A percentile compares a stretch with the other conserved stretches of the same genome.
phyloP scores from a whole-genome alignment of 768 basidiomycete species.

The Leccinum pellstonianum region DNA sequence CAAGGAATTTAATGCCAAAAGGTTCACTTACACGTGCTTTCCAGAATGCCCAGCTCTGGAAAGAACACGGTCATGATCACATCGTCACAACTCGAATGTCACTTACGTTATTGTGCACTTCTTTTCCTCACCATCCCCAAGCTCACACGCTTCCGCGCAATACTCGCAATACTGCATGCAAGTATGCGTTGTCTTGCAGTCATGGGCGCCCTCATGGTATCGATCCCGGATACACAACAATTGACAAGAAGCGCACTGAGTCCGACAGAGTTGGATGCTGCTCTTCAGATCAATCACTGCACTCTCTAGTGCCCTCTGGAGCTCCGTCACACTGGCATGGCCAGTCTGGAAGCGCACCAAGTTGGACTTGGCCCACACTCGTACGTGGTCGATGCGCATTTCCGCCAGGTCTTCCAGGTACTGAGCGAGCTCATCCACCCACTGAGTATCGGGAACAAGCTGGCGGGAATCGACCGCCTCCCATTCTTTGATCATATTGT shows the following conservation, averaged over 20 bases:
- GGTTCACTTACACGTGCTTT: conserved; percentile 49
- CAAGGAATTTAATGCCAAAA: not conserved
- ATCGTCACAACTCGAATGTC: not conserved
- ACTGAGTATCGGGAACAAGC: conserved; percentile 39
- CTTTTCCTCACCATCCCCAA: conserved; percentile 34
- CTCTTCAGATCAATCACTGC: conserved; percentile 46
- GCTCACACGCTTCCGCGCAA: conserved; percentile 31
- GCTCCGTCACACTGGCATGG: conserved; percentile 43
- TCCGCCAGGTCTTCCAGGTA: conserved; percentile 45
- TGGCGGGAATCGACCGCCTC: conserved; percentile 32
- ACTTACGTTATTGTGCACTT: conserved; percentile 49
- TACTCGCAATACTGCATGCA: conserved; percentile 48
- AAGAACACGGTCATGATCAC: not conserved
- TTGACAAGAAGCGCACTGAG: conserved; percentile 48
- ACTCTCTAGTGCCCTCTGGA: conserved; percentile 44
- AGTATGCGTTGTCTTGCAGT: conserved; percentile 49
- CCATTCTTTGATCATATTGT: conserved; percentile 32
- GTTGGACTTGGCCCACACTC: conserved; percentile 50
- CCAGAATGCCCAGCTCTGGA: conserved; percentile 56
- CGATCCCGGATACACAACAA: conserved; percentile 48
- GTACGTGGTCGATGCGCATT: conserved; percentile 46
- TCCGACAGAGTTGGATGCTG: conserved; percentile 50
- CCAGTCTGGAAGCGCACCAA: conserved; percentile 45
- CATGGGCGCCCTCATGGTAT: conserved; percentile 46
- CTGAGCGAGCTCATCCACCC: conserved; percentile 38